Base-by-base conservation (phyloP, 2,329 filamentous ascomycete species). In the Xylariales sp. region DNA sequence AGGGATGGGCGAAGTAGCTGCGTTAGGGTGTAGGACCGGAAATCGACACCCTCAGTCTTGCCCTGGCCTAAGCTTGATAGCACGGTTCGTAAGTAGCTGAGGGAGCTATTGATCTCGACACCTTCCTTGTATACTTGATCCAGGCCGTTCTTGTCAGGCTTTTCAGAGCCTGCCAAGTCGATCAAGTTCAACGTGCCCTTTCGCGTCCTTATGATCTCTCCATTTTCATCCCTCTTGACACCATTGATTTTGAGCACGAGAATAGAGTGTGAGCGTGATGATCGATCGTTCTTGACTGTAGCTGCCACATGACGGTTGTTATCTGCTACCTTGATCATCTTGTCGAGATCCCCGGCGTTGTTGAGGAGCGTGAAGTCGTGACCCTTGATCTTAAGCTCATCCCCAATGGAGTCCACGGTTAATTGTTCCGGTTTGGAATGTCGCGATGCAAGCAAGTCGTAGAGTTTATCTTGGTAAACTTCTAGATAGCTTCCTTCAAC, bases 401-500 rank as follows among this genome's bases (percentile, higher is more conserved):
- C 76, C 7, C 73, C 70, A 4, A 75, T 72, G 5, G 71, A 69
- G n/a, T 78, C 77, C 16, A 78, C 77, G 1, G 67, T 67, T 14
- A 75, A 57, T 0, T 76, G 72, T 52, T 98, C 95, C 73, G 98
- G 96, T 81, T 91, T 93, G 70, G 90, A 89, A 58, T 93, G 85
- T 23, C 83, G 80, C 1, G 84, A 80, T 0, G 83, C 82, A 12
- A 99, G 87, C 14, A 99, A 82, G 78, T 99, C 96, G 77, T 97
- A 94, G 70, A 99, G 86, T 69, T 97, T 96, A 78, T 99, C 96
- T 71, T 99, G 98, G 87, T 99, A 99, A 5, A 99, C 96, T 78
- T 99, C 96, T 14, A 98, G 90, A 76, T 99, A 99, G 64, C 91
- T 94, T 6, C 96, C 96, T 77, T 97, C 93, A 89, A 99, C 97